These are phyloP conservation scores for Kwoniella europaea DNA, from an alignment of 768 basidiomycete species.

Conservation along the genomic window DNA sequence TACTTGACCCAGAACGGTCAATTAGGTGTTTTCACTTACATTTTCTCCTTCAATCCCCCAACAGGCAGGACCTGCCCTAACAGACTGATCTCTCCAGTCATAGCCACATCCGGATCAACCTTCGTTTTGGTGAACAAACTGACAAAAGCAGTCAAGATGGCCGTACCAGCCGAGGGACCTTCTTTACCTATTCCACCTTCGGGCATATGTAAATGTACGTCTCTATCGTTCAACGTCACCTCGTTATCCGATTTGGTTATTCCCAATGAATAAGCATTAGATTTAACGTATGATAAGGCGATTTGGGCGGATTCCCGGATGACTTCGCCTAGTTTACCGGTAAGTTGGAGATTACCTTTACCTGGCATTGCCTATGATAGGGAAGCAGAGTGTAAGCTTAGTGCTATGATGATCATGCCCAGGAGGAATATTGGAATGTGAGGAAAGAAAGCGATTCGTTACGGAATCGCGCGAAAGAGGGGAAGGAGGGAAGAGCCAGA, in stretches of 20 bases:
- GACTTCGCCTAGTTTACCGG: constrained; percentile 97
- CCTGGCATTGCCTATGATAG: constrained; percentile 87
- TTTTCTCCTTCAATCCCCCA: constrained; percentile 78
- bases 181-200: constrained; percentile 66
- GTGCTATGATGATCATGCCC: no score
- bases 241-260: constrained; percentile 75
- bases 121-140: constrained; percentile 84
- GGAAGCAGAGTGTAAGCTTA: not conserved
- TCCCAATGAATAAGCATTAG: constrained; percentile 84
- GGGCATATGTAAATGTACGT: constrained; percentile 88
- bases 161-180: constrained; percentile 95
- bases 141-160: constrained; percentile 87
- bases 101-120: constrained; percentile 87
- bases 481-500: no score
- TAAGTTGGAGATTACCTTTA: constrained; percentile 86
- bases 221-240: constrained; percentile 80
- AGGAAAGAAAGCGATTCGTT: not conserved
- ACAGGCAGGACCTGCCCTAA: constrained; percentile 95
- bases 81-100: constrained; percentile 98
- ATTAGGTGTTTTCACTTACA: no score
- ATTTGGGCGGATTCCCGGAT: constrained; percentile 97
- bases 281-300: constrained; percentile 88
- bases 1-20: no score
- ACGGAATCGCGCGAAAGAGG: constrained; percentile 26
- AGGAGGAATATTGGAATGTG: no score